Evolutionary conservation across 2,329 filamentous ascomycete genomes (phyloP).

Genomic region (Chrysoporthe cubensis): DNA sequence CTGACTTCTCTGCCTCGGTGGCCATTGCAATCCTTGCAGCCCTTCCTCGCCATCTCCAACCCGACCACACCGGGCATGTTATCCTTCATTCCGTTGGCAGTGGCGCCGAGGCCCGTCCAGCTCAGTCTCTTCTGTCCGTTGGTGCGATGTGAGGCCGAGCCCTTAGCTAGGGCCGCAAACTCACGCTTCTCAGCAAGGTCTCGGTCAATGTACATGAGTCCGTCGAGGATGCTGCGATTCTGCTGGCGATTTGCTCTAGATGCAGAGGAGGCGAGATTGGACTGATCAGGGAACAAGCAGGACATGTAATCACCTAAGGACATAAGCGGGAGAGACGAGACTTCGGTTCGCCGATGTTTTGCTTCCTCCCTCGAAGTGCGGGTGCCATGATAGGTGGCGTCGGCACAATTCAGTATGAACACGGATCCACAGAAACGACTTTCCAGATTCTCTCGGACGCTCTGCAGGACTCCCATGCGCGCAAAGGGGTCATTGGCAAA

Average conservation of each 20-base stretch:
- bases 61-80: conserved; percentile 41
- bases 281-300: conserved; percentile 41
- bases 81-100: conserved; percentile 36
- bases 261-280: conserved; percentile 30
- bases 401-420: conserved; percentile 39
- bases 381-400: neutral
- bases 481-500: conserved; percentile 44
- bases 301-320: conserved; percentile 43
- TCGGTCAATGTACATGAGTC: conserved; percentile 43
- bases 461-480: conserved; percentile 42
- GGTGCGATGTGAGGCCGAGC: conserved; percentile 31
- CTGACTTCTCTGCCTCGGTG: conserved; percentile 40
- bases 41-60: conserved; percentile 40
- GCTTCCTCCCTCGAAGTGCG: neutral
- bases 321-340: conserved; percentile 18
- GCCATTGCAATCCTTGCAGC: conserved; percentile 40
- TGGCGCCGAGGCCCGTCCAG: conserved; percentile 46
- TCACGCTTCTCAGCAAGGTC: conserved; percentile 48
- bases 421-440: conserved; percentile 46
- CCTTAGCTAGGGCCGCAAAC: conserved; percentile 43
- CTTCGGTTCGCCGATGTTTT: neutral
- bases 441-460: conserved; percentile 41
- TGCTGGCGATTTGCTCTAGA: conserved; percentile 24
- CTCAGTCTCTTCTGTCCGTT: conserved; percentile 41
- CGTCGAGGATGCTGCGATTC: conserved; percentile 37